Evolutionary conservation across 345 rosid genomes (phyloP), one percentile per base, ranked within the genome.

Genomic region (Lepidium africanum): DNA sequence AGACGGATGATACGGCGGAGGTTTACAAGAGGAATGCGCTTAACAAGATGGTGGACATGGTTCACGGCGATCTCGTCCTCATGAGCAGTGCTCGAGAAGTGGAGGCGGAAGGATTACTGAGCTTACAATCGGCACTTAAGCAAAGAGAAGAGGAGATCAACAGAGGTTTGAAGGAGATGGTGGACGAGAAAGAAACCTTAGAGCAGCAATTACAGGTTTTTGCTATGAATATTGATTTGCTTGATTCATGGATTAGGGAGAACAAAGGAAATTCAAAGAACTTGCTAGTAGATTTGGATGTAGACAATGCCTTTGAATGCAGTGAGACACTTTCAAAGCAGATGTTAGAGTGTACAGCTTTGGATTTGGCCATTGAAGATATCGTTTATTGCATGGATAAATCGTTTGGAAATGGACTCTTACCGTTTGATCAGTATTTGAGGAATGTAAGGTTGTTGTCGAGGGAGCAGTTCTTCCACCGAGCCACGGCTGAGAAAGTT

Each of bases 361-460:
- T 78, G 0, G 96, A 94, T 79, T 81, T 94, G 65, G 97, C 96
- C 5, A 81, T 94, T 14, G 99, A 94, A 70, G 99, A 94, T 66
- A 81, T 63, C n/a, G 78, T 94, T 27, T 94, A 91, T 64, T 69
- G 93, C 0, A 59, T 91, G 72, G 99, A 94, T 40, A 89, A 89
- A 76, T 91, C 93, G 0, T 78, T 81, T 52, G 88, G 81, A 65
- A 91, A 85, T 58, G 92, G 92, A 23, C 68, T 69, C 0, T 71
- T 91, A 46, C 81, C 91, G 0, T 87, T 89, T 71, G 96, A 87
- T 83, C 95, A 82, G 79, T 94, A 94, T 59, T 67, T 91, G 84
- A 85, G 92, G 85, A 89, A 77, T 73, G 85, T 94, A 51, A 91
- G 99, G 79, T 61, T 85, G 82, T 69, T 94, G 84, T 91, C 97